Conservation (phyloP, 768 basidiomycete species). For the Phallus indusiatus region DNA sequence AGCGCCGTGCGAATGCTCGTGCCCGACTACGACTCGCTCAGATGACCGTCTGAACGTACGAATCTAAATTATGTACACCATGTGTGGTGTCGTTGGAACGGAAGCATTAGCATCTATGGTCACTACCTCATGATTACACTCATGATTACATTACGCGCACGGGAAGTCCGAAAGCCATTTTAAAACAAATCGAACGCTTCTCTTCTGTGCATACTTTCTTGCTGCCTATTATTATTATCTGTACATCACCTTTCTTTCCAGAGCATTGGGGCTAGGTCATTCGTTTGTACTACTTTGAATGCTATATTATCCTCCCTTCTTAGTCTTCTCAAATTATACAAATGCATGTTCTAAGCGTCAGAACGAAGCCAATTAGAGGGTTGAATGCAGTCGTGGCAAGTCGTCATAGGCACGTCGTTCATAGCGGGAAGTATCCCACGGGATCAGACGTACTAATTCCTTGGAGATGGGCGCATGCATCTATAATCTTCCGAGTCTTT, state of each 20-base stretch:
- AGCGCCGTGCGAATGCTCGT: conserved; percentile 6
- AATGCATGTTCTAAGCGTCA: background rate
- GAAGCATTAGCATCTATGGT: background rate
- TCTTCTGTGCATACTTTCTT: background rate
- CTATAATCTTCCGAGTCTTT: no score
- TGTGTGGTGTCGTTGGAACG: background rate
- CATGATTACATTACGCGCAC: background rate
- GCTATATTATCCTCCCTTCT: background rate
- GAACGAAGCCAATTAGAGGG: background rate
- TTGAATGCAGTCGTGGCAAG: background rate
- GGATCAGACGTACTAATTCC: background rate
- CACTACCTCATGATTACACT: background rate
- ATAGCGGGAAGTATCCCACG: background rate
- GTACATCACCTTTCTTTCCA: background rate
- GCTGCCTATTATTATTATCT: background rate
- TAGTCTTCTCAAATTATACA: background rate
- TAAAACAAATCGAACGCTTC: background rate
- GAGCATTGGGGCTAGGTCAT: background rate
- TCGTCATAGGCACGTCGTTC: background rate
- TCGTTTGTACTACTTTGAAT: background rate
- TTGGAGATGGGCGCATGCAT: no score
- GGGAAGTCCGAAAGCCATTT: background rate
- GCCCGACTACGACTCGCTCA: conserved; percentile 4
- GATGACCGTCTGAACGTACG: background rate
- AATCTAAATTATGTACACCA: background rate